Evolutionary conservation across 805 yeast species (phyloP), one percentile per base, ranked within the genome.

Genomic region (Maudiozyma turicensis): DNA sequence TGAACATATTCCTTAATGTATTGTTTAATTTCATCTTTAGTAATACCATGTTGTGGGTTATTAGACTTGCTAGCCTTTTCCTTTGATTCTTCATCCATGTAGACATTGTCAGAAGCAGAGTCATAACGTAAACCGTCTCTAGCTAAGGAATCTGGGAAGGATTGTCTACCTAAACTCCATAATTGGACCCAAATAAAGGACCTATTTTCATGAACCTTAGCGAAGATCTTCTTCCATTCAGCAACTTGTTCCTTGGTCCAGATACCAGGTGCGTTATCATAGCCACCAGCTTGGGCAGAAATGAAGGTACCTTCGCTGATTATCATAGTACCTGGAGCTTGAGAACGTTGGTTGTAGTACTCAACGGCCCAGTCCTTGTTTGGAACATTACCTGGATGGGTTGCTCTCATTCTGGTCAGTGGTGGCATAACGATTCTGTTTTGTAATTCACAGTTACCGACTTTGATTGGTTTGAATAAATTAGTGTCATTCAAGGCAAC

Each of bases 271-370:
- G 67, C 73, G 28, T 61, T 48, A 8, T 59, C 60, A 50, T 66
- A 70, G 15, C 74, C 67, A 43, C 80, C 75, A 26, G 67, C 63
- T 46, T 58, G 62, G 1, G 63, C 56, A 9, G 78, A 63, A 14
- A 73, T 71, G 53, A 69, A 71, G 1, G 81, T 72, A 6, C 79
- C 86, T 60, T 82, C 88, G 3, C 81, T 66, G 52, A 79, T 72
- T 34, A 81, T 37, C 38, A 54, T 45, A 15, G 84, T 74, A 26
- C 87, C 86, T 20, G 76, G 74, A 44, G 63, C 60, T 43, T 65
- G 58, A 0, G 86, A 72, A 54, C 85, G 70, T 54, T 78, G 77
- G 29, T 60, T 69, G 57, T 82, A 82, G 61, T 81, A 79, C 49
- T 72, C 67, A 15, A 62, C 58, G 53, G 71, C 65, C 46, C 75